Base-by-base conservation (phyloP, 78 protist genomes). In the Speleostelium caveatum region DNA sequence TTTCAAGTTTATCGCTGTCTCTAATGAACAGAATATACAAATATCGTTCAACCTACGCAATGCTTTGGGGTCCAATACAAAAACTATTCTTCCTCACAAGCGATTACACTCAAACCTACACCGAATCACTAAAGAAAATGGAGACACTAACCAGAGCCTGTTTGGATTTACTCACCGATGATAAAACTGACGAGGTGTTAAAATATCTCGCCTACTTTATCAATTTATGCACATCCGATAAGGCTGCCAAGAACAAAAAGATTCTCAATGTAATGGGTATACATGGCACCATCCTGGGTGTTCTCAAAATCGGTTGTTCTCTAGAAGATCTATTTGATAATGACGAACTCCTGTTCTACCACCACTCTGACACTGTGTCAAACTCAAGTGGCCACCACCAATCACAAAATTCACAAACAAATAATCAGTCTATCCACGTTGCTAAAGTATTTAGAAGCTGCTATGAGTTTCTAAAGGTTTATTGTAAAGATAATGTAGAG, bases 291-390 rank as follows among this genome's bases (percentile, higher is more conserved):
- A 69, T 83, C 12, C 41, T 69, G 21, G 78, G 79, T 41, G 71
- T 83, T 7, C 30, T 83, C 2, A 83, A 83, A 59, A 83, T 83
- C 32, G 91, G 91, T 39, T 83, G 91, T 59, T 56, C 77, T 10
- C 55, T 83, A 19, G 91, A 83, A n/a, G 53, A 69, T 22, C 51
- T 83, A 32, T 62, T 58, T 21, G 79, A 69, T 17, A 33, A 39
- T 17, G 63, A 58, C 12, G 75, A 69, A 4, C 45, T 55, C 4
- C 14, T 30, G 26, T 2, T 1, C 21, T 45, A 45, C 53, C 10
- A 45, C 53, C 2, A 17, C 2, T n/a, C 26, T 19, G 19, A 24
- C 22, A 36, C 35, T 14, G 5, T 10, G 3, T 35, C 61, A 14
- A n/a, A 1, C 3, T 8, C 19, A 6, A 3, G 1, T 36, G 36